Base-by-base conservation (phyloP, 169 alveolate genomes). In the Theileria annulata region DNA sequence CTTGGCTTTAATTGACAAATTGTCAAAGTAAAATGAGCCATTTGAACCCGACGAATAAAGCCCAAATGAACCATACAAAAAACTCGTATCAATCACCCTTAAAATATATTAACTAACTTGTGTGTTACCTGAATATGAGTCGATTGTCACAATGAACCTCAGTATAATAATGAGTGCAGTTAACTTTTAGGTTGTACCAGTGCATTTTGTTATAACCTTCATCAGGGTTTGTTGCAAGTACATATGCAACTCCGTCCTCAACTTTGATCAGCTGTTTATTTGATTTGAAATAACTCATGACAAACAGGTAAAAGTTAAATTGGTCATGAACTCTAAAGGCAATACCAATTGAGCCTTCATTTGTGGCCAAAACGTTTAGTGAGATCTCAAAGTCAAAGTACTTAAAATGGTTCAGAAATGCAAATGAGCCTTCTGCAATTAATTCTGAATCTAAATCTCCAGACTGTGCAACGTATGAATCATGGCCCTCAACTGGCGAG, bases 241-340 rank as follows among this genome's bases (percentile, higher is more conserved):
- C 86, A 30, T 85, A 73, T 19, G 88, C 86, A 6, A 83, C 79
- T 12, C 96, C 96, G 67, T 94, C 93, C 68, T 93, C 93, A 4
- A 94, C 87, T 64, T 91, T 89, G 42, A 93, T 33, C 70, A 94
- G 82, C 77, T 93, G 93, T 71, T 92, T 91, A 60, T 75, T 80
- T 33, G 94, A 92, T 48, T 81, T 88, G 48, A 80, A 54, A 68
- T 92, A 94, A 47, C 91, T 87, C 87, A 94, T 71, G 59, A 72
- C 90, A 54, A 94, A 92, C 78, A 94, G 84, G 77, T 90, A 94
- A 75, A 87, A 91, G 85, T 93, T 94, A 54, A 92, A 92, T 23
- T 85, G 85, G 60, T 93, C 97, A 63, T 94, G 88, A 51, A 92
- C 94, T 71, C 96, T 75, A 76, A 94, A 94, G 42, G 92, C 94